Conservation (phyloP, 129 eudicot genomes). For the Helianthus tuberosus region DNA sequence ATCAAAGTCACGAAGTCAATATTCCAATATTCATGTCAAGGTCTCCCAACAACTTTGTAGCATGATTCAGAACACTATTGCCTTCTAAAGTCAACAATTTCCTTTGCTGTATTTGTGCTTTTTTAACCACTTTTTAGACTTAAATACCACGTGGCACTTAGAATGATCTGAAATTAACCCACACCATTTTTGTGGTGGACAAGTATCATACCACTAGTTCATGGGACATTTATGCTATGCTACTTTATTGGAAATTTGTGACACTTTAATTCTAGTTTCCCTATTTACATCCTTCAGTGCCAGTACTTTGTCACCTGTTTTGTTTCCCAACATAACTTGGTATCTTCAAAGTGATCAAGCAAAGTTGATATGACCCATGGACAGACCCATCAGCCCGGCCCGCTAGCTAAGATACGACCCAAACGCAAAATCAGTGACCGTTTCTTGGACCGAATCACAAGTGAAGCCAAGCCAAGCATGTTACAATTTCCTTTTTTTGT, state of each 20-base stretch:
- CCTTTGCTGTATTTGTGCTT: constrained; percentile 9
- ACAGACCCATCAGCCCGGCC: no score
- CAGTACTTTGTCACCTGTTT: neutral
- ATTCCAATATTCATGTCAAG: neutral
- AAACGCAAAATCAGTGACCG: no score
- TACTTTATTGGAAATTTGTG: no score
- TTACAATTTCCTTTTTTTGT: no score
- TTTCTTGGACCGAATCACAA: no score
- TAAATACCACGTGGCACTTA: no score
- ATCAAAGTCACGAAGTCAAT: neutral
- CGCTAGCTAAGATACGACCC: no score
- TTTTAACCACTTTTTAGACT: neutral
- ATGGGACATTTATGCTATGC: no score
- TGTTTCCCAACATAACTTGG: neutral
- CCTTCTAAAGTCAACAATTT: constrained; percentile 17
- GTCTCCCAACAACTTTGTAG: constrained; percentile 1
- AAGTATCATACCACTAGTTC: no score
- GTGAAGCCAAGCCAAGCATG: no score
- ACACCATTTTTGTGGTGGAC: no score
- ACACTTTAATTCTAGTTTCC: neutral
- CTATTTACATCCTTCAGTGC: constrained; percentile 6
- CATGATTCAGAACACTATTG: constrained; percentile 16
- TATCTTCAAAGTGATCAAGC: neutral
- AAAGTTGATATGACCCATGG: neutral
- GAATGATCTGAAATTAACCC: no score